Percentiles rank a stretch among this genome's conserved stretches.
Conservation (phyloP, 805 yeast genomes). For the Kodamaea lidongshanica region DNA sequence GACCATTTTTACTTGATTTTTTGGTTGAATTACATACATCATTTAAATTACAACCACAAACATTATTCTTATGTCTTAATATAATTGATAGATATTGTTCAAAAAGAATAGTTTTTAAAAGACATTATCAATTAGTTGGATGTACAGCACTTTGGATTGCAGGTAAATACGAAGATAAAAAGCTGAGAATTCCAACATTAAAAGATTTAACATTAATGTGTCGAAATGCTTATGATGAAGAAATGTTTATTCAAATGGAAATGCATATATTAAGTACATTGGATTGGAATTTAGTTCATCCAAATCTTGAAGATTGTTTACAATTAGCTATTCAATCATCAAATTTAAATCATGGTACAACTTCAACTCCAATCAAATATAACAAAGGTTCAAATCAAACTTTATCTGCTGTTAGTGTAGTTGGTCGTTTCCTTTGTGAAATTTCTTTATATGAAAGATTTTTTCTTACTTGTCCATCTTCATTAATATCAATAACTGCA, state of each 20-base stretch:
- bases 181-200: constrained; percentile 51
- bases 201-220: constrained; percentile 51
- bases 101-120: constrained; percentile 40
- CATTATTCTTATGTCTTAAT: constrained; percentile 38
- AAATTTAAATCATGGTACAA: constrained; percentile 12
- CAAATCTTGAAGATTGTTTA: constrained; percentile 47
- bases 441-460: constrained; percentile 45
- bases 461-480: constrained; percentile 40
- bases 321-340: constrained; percentile 36
- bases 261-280: constrained; percentile 36
- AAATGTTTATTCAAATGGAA: constrained; percentile 45
- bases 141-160: constrained; percentile 46
- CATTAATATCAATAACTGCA: constrained; percentile 45
- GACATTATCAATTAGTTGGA: constrained; percentile 43
- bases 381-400: constrained; percentile 9
- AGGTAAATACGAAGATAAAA: constrained; percentile 52
- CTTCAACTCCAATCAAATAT: constrained; percentile 23
- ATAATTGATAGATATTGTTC: constrained; percentile 44
- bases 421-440: constrained; percentile 50
- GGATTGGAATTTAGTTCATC: constrained; percentile 42
- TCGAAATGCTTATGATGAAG: constrained; percentile 51
- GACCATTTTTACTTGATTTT: constrained; percentile 40
- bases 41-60: constrained; percentile 37
- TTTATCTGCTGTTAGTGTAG: constrained; percentile 49
- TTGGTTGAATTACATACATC: constrained; percentile 39